Evolutionary conservation across 768 basidiomycete genomes (phyloP).

Genomic region (Pleurotus tuoliensis): DNA sequence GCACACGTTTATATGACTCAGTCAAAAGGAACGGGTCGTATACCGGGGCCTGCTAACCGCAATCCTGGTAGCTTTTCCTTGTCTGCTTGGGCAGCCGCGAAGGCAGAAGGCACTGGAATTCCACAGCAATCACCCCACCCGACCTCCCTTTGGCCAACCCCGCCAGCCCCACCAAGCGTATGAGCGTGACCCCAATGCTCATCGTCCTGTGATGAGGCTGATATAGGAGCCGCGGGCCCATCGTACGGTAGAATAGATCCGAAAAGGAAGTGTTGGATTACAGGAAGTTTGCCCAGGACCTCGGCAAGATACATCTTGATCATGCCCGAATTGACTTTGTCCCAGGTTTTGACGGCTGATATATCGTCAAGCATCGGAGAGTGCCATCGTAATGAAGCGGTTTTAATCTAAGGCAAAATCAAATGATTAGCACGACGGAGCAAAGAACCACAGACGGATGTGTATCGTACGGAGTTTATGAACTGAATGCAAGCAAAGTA

Average conservation of each 20-base stretch:
- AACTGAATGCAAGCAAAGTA: constrained; percentile 95
- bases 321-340: constrained; percentile 95
- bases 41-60: constrained; percentile 54
- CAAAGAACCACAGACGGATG: neutral
- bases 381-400: constrained; percentile 94
- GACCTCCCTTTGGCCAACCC: constrained; percentile 45
- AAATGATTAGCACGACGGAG: neutral
- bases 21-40: constrained; percentile 80
- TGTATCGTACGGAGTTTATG: constrained; percentile 77
- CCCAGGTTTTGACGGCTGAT: constrained; percentile 92
- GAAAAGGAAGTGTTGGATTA: constrained; percentile 95
- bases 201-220: constrained; percentile 25
- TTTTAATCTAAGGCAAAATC: constrained; percentile 67
- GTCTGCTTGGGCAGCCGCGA: constrained; percentile 67
- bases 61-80: constrained; percentile 34
- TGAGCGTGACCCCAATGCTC: constrained; percentile 51
- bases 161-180: constrained; percentile 34
- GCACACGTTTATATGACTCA: constrained; percentile 22
- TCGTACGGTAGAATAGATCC: constrained; percentile 74
- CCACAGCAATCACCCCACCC: constrained; percentile 93
- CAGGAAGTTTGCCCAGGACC: constrained; percentile 92
- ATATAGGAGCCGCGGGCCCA: constrained; percentile 44
- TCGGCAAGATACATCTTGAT: constrained; percentile 97
- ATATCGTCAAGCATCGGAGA: constrained; percentile 99
- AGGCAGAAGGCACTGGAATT: constrained; percentile 79